Evolutionary conservation across 2,329 filamentous ascomycete genomes (phyloP).

Genomic region (Arthroderma sp.): DNA sequence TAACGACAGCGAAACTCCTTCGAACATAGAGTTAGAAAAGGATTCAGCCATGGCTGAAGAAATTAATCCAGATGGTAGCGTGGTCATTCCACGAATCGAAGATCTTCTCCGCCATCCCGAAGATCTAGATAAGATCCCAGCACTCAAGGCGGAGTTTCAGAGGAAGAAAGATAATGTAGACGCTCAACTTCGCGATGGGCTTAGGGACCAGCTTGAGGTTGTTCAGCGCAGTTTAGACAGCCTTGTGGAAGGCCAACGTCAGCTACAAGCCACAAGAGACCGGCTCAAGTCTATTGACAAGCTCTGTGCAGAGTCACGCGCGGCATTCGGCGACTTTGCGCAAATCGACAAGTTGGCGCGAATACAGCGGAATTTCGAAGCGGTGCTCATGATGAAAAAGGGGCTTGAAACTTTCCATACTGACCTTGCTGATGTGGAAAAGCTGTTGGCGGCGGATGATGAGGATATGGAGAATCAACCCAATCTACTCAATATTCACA

Average conservation of each 20-base stretch:
- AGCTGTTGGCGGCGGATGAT: constrained; percentile 70
- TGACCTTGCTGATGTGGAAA: constrained; percentile 61
- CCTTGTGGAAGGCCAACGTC: constrained; percentile 79
- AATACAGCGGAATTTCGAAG: constrained; percentile 80
- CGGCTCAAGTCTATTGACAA: constrained; percentile 98
- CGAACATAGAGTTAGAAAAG: neutral
- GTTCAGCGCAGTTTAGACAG: constrained; percentile 87
- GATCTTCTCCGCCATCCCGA: constrained; percentile 91
- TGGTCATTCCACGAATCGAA: constrained; percentile 61
- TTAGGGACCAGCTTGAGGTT: constrained; percentile 85
- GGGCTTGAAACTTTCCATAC: constrained; percentile 80
- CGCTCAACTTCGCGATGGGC: constrained; percentile 71
- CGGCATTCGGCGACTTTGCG: constrained; percentile 95
- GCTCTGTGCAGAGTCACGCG: constrained; percentile 91
- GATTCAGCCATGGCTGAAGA: constrained; percentile 22
- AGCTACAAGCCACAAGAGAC: constrained; percentile 85
- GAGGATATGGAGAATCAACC: constrained; percentile 78
- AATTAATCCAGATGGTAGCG: constrained; percentile 42
- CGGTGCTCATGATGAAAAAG: constrained; percentile 82
- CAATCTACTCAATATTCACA: constrained; percentile 78
- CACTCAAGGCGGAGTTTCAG: constrained; percentile 79
- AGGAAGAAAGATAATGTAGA: constrained; percentile 91
- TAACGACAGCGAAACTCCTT: neutral
- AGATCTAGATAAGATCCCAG: constrained; percentile 89
- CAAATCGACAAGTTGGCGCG: constrained; percentile 50